These are phyloP conservation scores for Platanthera guangdongensis DNA, from an alignment of 106 monocot species.

Conservation along the genomic window DNA sequence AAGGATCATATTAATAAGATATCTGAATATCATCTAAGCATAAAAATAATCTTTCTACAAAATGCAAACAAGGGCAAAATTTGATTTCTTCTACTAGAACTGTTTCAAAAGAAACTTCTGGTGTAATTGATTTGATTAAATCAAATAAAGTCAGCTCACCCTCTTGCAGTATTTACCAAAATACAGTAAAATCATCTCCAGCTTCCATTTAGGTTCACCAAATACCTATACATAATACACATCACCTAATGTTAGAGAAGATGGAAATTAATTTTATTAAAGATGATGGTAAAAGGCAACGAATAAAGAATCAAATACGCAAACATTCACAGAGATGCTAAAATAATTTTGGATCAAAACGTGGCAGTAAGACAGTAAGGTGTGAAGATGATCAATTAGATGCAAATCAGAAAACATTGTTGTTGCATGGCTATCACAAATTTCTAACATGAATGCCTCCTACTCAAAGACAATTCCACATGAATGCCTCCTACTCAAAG, in stretches of 20 bases:
- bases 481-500: too few relatives aligned
- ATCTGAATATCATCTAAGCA: neutral
- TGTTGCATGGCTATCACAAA: too few relatives aligned
- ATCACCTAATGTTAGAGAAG: neutral
- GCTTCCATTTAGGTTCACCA: conserved; percentile 9
- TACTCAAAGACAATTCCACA: too few relatives aligned
- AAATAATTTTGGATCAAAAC: neutral
- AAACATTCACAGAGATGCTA: neutral
- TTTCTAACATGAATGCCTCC: too few relatives aligned
- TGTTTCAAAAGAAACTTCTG: neutral
- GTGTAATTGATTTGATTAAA: neutral
- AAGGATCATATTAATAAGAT: neutral
- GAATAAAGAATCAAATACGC: neutral
- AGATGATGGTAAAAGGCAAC: neutral
- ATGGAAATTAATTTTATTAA: neutral
- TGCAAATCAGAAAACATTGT: too few relatives aligned
- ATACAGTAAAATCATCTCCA: conserved; percentile 5
- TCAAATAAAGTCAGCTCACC: neutral
- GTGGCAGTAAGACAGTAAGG: neutral
- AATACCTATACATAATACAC: neutral
- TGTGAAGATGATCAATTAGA: neutral
- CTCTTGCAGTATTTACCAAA: conserved; percentile 7
- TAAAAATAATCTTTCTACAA: neutral
- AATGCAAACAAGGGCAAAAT: neutral
- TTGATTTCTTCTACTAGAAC: neutral